Evolutionary conservation across 768 basidiomycete genomes (phyloP).

Genomic region (Lactarius indigo): DNA sequence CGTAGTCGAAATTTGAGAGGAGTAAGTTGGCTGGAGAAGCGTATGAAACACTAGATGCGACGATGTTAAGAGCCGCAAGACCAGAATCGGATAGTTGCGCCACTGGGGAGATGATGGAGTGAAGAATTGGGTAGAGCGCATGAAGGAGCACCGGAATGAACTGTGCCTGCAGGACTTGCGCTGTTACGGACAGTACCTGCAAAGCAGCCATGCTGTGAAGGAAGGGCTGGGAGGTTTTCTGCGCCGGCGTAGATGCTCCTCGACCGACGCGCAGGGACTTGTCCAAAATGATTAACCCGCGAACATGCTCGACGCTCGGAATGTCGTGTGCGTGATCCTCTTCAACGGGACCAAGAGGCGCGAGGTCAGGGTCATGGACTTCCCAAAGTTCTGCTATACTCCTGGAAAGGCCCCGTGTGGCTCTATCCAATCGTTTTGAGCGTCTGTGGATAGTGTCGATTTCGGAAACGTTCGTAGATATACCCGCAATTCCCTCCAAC

Average conservation of each 20-base stretch:
- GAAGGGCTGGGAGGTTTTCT: slow-evolving; percentile 45
- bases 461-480: slow-evolving; percentile 40
- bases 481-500: slow-evolving; percentile 63
- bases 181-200: slow-evolving; percentile 66
- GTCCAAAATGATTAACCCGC: slow-evolving; percentile 20
- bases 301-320: slow-evolving; percentile 14
- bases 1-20: slow-evolving; percentile 94
- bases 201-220: slow-evolving; percentile 71
- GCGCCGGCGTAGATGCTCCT: slow-evolving; percentile 30
- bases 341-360: slow-evolving; percentile 30
- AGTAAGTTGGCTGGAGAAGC: slow-evolving; percentile 88
- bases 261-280: slow-evolving; percentile 42
- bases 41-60: slow-evolving; percentile 75
- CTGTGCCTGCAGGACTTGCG: slow-evolving; percentile 67
- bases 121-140: slow-evolving; percentile 80
- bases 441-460: slow-evolving; percentile 9
- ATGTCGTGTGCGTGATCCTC: slow-evolving; percentile 18
- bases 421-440: slow-evolving; percentile 58
- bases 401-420: slow-evolving; percentile 59
- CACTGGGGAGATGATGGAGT: slow-evolving; percentile 72
- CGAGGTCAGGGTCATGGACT: slow-evolving; percentile 28
- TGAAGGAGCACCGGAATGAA: slow-evolving; percentile 75
- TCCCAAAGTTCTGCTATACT: slow-evolving; percentile 74
- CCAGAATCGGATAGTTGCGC: slow-evolving; percentile 73
- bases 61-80: slow-evolving; percentile 62